phyloP scores from a whole-genome alignment of 2,329 filamentous ascomycete genomes.

The Sporothrix brunneoviolacea region DNA sequence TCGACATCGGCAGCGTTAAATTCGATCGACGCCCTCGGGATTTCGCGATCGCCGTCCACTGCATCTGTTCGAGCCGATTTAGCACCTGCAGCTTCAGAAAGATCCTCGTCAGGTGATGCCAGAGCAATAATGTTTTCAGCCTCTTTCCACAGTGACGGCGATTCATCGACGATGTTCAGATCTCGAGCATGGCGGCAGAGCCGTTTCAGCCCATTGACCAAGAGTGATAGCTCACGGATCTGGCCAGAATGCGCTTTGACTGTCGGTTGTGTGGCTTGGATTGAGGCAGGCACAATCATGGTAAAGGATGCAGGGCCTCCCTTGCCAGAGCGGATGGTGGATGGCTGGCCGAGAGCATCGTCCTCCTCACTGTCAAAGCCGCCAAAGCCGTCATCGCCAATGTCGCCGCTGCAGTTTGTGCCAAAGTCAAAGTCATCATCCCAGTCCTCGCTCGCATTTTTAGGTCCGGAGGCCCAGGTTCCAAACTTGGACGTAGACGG shows the following conservation, averaged over 20 bases:
- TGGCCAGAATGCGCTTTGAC: conserved; percentile 80
- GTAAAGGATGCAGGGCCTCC: conserved; percentile 32
- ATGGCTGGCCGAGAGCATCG: neutral
- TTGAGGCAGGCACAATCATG: conserved; percentile 72
- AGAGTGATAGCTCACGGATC: conserved; percentile 69
- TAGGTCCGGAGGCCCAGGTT: conserved; percentile 74
- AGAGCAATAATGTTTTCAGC: conserved; percentile 82
- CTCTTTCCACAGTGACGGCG: conserved; percentile 64
- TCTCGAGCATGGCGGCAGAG: conserved; percentile 63
- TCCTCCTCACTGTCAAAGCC: conserved; percentile 7
- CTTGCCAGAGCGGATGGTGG: conserved; percentile 24
- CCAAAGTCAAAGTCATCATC: conserved; percentile 82
- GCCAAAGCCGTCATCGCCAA: neutral
- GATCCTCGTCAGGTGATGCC: conserved; percentile 63
- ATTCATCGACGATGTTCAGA: conserved; percentile 58
- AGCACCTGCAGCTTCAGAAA: neutral
- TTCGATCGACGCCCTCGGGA: conserved; percentile 30
- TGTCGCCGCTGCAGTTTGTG: conserved; percentile 31
- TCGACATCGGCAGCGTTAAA: conserved; percentile 36
- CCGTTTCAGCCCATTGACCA: conserved; percentile 78
- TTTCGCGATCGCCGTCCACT: conserved; percentile 20
- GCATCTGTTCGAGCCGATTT: conserved; percentile 18
- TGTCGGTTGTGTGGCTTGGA: conserved; percentile 74
- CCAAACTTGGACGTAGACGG: conserved; percentile 63
- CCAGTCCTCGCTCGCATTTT: conserved; percentile 79